These are phyloP conservation scores for Sistotremastrum suecicum DNA, from an alignment of 768 basidiomycete species.

Conservation along the genomic window DNA sequence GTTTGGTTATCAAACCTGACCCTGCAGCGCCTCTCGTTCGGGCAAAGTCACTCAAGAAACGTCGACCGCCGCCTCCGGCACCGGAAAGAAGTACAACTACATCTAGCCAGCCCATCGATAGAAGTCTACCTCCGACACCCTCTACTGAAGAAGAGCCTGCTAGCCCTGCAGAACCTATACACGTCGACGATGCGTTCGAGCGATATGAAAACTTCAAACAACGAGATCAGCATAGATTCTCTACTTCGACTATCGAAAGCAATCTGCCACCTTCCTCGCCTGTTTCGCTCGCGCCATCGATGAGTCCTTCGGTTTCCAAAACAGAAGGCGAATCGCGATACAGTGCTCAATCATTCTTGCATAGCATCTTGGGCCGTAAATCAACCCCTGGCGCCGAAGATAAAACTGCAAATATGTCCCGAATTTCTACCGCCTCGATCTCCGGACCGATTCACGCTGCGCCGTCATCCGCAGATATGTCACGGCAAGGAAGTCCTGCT, in stretches of 20 bases:
- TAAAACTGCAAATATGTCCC: conserved; percentile 9
- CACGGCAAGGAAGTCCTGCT: conserved; percentile 38
- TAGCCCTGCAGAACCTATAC: conserved; percentile 6
- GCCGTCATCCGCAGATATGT: conserved; percentile 17
- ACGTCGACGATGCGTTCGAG: conserved; percentile 75
- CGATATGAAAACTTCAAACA: conserved; percentile 77
- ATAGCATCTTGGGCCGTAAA: conserved; percentile 4
- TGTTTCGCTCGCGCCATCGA: conserved; percentile 28
- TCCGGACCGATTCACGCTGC: conserved; percentile 31
- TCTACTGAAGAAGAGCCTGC: conserved; percentile 8
- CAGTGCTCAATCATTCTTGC: not conserved
- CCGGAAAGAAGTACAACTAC: conserved; percentile 10
- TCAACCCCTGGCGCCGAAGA: conserved; percentile 8
- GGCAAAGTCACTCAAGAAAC: conserved; percentile 15
- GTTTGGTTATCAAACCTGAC: conserved; percentile 58
- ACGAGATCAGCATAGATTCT: conserved; percentile 36
- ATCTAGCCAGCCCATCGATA: conserved; percentile 14
- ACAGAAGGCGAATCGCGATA: conserved; percentile 25
- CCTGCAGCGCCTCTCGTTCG: conserved; percentile 30
- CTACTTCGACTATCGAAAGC: conserved; percentile 47
- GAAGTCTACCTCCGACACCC: conserved; percentile 44
- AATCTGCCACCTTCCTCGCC: conserved; percentile 10
- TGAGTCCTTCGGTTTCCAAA: conserved; percentile 31
- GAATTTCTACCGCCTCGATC: conserved; percentile 47
- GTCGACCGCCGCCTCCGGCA: conserved; percentile 14